Conservation (phyloP, 2,329 filamentous ascomycete genomes). For the Rhynchosporium graminicola region DNA sequence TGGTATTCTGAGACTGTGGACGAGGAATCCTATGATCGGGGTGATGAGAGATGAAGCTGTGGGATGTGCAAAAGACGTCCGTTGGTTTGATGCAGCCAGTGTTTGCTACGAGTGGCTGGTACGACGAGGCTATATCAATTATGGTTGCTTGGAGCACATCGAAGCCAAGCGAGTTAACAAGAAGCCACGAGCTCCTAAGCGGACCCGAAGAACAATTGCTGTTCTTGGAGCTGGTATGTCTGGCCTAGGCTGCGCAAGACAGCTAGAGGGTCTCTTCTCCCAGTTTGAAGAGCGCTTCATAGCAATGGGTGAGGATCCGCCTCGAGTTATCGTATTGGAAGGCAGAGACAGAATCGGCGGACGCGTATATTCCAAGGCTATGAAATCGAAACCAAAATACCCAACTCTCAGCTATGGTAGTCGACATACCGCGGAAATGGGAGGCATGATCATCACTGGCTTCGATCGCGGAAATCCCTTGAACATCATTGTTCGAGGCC, state of each 20-base stretch:
- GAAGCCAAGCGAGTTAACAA: slow-evolving; percentile 41
- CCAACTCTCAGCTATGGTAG: slow-evolving; percentile 55
- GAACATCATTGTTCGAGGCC: slow-evolving; percentile 86
- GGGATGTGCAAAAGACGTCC: slow-evolving; percentile 82
- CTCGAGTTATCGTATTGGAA: slow-evolving; percentile 79
- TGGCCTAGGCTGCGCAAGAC: slow-evolving; percentile 86
- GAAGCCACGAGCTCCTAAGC: slow-evolving; percentile 43
- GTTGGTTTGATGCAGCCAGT: slow-evolving; percentile 87
- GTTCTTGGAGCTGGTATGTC: slow-evolving; percentile 94
- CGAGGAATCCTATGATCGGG: slow-evolving; percentile 78
- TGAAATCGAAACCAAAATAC: slow-evolving; percentile 61
- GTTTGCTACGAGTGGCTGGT: slow-evolving; percentile 92
- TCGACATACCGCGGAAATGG: slow-evolving; percentile 88
- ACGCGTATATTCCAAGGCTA: slow-evolving; percentile 81
- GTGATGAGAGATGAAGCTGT: slow-evolving; percentile 84
- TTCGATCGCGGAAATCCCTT: slow-evolving; percentile 95
- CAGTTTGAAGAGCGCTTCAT: slow-evolving; percentile 73
- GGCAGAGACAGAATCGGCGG: slow-evolving; percentile 86
- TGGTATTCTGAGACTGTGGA: slow-evolving; percentile 87
- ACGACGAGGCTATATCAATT: slow-evolving; percentile 93
- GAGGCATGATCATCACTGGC: slow-evolving; percentile 96
- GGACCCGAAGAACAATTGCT: slow-evolving; percentile 71
- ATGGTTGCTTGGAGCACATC: slow-evolving; percentile 78
- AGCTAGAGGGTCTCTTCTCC: slow-evolving; percentile 81
- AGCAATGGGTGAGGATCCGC: slow-evolving; percentile 65